These are phyloP conservation scores for Coccomyxa subellipsoidea DNA, from an alignment of 163 green algal species.

Conservation along the genomic window DNA sequence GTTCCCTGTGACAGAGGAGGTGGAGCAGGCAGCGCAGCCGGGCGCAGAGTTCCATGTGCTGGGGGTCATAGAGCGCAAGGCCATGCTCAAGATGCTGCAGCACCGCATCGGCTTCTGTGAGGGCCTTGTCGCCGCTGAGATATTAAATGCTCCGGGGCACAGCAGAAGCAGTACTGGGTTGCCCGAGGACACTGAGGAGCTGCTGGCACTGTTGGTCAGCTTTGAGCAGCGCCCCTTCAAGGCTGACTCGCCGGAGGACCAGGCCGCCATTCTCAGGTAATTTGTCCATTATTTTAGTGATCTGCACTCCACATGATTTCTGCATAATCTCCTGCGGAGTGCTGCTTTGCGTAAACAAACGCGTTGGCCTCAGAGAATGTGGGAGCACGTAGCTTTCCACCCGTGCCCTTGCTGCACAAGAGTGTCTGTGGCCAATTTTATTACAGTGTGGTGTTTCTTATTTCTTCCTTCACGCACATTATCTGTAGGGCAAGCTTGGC, in stretches of 20 bases:
- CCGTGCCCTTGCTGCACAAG: no score
- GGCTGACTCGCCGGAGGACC: not conserved
- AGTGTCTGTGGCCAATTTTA: no score
- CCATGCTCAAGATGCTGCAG: conserved; percentile 4
- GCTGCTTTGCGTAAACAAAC: no score
- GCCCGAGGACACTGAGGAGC: not conserved
- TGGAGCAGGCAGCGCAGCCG: not conserved
- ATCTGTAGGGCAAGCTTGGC: no score
- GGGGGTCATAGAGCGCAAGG: conserved; percentile 2
- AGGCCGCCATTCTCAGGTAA: conserved; percentile 5
- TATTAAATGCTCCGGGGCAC: not conserved
- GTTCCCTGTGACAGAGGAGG: conserved; percentile 5
- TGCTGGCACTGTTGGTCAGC: not conserved
- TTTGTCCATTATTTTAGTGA: no score
- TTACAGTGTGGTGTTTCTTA: no score
- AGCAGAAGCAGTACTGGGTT: not conserved
- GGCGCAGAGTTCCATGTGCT: conserved; percentile 1
- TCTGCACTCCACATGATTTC: no score
- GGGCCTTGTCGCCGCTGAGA: not conserved
- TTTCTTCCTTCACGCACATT: no score
- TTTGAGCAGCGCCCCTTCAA: conserved; percentile 8
- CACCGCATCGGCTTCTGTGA: not conserved
- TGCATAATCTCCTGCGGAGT: no score
- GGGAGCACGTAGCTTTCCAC: no score
- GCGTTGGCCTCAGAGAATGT: no score